Evolutionary conservation across 306 rosid species (phyloP).

Genomic region (Cyclanthera cordifolia): DNA sequence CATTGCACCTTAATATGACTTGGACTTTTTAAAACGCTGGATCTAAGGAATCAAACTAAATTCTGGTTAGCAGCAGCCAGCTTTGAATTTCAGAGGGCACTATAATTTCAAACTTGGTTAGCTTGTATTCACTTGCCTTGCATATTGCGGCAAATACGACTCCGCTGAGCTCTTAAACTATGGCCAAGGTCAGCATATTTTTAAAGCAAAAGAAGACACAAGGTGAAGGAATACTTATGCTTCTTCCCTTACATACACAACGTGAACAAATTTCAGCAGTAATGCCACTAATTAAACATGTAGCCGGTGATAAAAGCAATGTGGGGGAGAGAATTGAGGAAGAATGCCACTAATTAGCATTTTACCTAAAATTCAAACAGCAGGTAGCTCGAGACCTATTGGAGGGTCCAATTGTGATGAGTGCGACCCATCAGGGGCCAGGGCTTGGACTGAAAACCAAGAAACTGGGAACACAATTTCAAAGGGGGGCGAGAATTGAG

Average conservation of each 20-base stretch:
- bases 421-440: conserved; percentile 36
- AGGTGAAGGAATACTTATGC: not conserved
- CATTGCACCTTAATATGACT: no score
- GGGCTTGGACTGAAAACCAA: conserved; percentile 28
- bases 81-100: no score
- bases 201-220: not conserved
- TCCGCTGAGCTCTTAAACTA: not conserved
- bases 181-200: not conserved
- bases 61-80: no score
- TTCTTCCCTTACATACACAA: not conserved
- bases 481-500: conserved; percentile 19
- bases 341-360: conserved; percentile 93
- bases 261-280: not conserved
- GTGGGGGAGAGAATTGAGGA: not conserved
- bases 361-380: conserved; percentile 84
- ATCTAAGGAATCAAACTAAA: no score
- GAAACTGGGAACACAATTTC: conserved; percentile 34
- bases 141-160: not conserved
- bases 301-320: not conserved
- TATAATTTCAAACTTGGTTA: no score
- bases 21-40: no score
- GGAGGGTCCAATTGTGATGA: conserved; percentile 55
- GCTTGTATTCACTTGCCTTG: no score
- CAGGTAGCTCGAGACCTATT: conserved; percentile 63
- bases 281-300: not conserved